Evolutionary conservation across 2,329 filamentous ascomycete species (phyloP).

Genomic region (Colletotrichum gloeosporioides): DNA sequence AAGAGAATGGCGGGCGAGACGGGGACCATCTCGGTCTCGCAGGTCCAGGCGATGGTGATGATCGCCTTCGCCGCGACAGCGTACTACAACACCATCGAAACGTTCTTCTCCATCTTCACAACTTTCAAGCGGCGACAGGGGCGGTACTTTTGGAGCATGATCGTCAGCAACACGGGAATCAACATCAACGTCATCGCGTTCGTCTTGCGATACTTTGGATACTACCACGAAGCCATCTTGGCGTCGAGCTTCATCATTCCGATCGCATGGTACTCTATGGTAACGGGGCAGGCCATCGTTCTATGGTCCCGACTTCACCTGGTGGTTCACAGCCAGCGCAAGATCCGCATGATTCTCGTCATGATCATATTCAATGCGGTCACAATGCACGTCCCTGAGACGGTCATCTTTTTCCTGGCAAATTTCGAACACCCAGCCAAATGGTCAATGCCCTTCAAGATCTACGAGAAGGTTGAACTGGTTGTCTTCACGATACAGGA

Average conservation of each 20-base stretch:
- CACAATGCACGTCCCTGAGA: slow-evolving; percentile 58
- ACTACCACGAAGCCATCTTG: neutral
- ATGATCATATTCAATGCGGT: slow-evolving; percentile 64
- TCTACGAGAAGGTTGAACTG: slow-evolving; percentile 61
- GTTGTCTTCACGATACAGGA: slow-evolving; percentile 63
- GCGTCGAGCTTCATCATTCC: slow-evolving; percentile 41
- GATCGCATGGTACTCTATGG: slow-evolving; percentile 47
- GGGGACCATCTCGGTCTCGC: slow-evolving; percentile 12
- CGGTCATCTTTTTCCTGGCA: slow-evolving; percentile 59
- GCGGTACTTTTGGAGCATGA: slow-evolving; percentile 28
- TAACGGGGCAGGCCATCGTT: slow-evolving; percentile 66
- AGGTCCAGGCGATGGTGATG: slow-evolving; percentile 23
- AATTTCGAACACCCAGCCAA: slow-evolving; percentile 40
- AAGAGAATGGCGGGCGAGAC: slow-evolving; percentile 17
- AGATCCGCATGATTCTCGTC: slow-evolving; percentile 53
- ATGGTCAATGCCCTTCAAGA: slow-evolving; percentile 34
- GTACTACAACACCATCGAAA: slow-evolving; percentile 22
- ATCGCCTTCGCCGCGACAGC: slow-evolving; percentile 41
- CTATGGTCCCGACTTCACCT: slow-evolving; percentile 68
- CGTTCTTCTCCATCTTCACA: slow-evolving; percentile 25
- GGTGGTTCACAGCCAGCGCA: slow-evolving; percentile 53
- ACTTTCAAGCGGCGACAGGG: slow-evolving; percentile 25
- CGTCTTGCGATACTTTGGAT: slow-evolving; percentile 41
- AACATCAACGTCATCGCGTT: slow-evolving; percentile 20
- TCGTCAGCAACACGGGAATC: slow-evolving; percentile 26